Percentiles rank a stretch among this genome's conserved stretches.
Conservation (phyloP, 1,139 yeast species). For the Candida frijolesensis region DNA sequence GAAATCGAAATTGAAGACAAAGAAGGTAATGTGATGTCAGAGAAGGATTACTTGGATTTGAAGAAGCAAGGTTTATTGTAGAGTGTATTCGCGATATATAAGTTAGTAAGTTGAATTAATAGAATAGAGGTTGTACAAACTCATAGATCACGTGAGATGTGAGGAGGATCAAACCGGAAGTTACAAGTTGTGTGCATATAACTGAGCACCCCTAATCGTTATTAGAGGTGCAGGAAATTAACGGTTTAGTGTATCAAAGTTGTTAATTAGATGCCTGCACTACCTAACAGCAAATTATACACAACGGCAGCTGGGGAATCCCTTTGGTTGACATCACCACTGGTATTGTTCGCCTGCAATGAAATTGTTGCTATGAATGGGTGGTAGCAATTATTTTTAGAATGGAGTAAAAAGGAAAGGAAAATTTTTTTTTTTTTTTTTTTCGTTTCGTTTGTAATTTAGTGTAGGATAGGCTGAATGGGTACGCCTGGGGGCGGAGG, state of each 20-base stretch:
- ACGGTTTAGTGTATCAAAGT: too few species aligned
- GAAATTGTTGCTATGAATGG: too few species aligned
- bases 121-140: background rate
- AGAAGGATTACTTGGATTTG: slow-evolving; percentile 77
- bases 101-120: background rate
- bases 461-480: background rate
- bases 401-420: background rate
- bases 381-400: too few species aligned
- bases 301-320: too few species aligned
- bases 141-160: background rate
- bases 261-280: too few species aligned
- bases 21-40: slow-evolving; percentile 90
- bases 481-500: background rate
- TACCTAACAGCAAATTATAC: too few species aligned
- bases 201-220: too few species aligned
- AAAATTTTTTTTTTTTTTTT: background rate
- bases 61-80: slow-evolving; percentile 77
- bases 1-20: slow-evolving; percentile 78
- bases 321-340: too few species aligned
- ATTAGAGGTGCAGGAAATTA: too few species aligned
- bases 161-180: too few species aligned
- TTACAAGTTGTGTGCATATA: too few species aligned
- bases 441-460: background rate
- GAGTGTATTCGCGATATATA: background rate
- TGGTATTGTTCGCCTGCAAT: too few species aligned